A percentile compares a stretch with the other conserved stretches of the same genome.
Conservation (phyloP, 164 flowering plant species). For the Aristolochia contorta region DNA sequence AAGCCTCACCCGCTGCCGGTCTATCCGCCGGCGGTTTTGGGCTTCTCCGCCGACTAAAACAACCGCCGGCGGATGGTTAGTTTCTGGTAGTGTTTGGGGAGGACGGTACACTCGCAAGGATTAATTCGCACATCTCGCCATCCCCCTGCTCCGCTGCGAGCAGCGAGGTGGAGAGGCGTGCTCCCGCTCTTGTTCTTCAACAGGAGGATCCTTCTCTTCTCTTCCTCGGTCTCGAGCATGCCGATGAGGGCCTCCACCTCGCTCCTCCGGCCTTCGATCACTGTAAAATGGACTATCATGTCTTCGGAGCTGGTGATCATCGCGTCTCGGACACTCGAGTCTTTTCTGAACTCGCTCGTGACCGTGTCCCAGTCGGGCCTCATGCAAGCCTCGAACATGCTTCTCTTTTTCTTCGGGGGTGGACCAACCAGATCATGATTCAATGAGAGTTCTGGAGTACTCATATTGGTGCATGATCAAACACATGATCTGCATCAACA, state of each 20-base stretch:
- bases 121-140: conserved; percentile 9
- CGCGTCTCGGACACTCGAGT: background rate
- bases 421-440: too few species aligned
- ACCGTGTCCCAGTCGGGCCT: background rate
- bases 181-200: conserved; percentile 14
- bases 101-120: background rate
- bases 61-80: too few species aligned
- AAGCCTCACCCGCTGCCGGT: too few species aligned
- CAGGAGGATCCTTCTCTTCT: background rate
- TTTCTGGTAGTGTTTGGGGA: too few species aligned
- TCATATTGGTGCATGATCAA: too few species aligned
- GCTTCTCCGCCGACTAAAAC: too few species aligned
- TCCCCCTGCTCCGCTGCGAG: conserved; percentile 19
- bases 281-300: conserved; percentile 26
- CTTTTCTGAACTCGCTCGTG: background rate
- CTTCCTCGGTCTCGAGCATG: conserved; percentile 2
- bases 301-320: conserved; percentile 11
- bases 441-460: too few species aligned
- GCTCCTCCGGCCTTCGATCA: conserved; percentile 7
- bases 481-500: too few species aligned
- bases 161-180: conserved; percentile 19
- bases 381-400: background rate
- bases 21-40: too few species aligned
- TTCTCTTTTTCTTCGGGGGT: background rate
- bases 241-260: conserved; percentile 5